Evolutionary conservation across 2,329 filamentous ascomycete species (phyloP).

Genomic region (Leptoxyphium fumago): DNA sequence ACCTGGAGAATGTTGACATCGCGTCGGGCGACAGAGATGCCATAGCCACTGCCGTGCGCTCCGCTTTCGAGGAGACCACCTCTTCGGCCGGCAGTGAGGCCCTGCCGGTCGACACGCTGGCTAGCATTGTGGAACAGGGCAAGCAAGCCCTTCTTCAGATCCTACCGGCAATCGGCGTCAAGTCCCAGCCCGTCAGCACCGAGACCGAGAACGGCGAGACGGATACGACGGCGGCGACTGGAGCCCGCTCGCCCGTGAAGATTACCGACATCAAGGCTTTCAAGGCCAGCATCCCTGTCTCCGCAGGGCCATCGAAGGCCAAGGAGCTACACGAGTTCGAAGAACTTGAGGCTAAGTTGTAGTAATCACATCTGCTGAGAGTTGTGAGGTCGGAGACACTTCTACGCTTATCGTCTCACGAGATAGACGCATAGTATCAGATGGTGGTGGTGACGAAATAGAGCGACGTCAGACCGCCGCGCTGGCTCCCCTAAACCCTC

Average conservation of each 20-base stretch:
- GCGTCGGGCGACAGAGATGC: conserved; percentile 26
- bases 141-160: conserved; percentile 33
- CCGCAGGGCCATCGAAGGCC: conserved; percentile 55
- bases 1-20: conserved; percentile 31
- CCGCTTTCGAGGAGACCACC: not conserved
- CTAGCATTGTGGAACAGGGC: conserved; percentile 34
- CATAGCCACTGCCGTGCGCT: conserved; percentile 18
- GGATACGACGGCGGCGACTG: conserved; percentile 31
- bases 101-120: conserved; percentile 33
- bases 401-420: too few relatives aligned
- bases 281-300: conserved; percentile 62
- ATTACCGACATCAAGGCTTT: conserved; percentile 70
- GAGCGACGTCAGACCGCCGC: too few relatives aligned
- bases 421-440: too few relatives aligned
- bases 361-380: not conserved
- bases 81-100: conserved; percentile 23
- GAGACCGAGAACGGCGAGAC: conserved; percentile 17
- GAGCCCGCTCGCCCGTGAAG: conserved; percentile 31
- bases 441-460: too few relatives aligned
- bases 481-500: too few relatives aligned
- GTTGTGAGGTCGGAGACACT: too few relatives aligned
- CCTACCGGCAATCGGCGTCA: conserved; percentile 29
- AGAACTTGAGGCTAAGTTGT: conserved; percentile 67
- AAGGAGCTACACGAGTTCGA: conserved; percentile 73
- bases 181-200: conserved; percentile 7